A percentile compares a stretch with the other conserved stretches of the same genome.
Evolutionary conservation across 495 filamentous ascomycete genomes (phyloP).

Genomic region (Daldinia childiae): DNA sequence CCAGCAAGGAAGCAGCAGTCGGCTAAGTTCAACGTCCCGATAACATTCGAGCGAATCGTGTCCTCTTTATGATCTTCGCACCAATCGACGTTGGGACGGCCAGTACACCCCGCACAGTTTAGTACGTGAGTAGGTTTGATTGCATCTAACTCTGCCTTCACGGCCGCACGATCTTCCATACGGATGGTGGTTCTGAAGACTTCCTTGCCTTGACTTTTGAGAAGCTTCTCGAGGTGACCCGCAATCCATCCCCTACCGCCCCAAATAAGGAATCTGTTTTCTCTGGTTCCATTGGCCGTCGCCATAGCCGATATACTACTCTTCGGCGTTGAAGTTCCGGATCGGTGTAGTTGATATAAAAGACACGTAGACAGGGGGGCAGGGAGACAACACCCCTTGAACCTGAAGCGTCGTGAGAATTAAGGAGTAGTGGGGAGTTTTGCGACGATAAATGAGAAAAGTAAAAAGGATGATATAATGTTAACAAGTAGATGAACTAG

Average conservation of each 20-base stretch:
- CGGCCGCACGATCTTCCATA: constrained; percentile 68
- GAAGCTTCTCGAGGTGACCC: constrained; percentile 68
- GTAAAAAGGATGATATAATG: background rate
- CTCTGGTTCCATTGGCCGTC: constrained; percentile 37
- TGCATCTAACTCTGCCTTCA: constrained; percentile 63
- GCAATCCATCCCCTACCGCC: constrained; percentile 71
- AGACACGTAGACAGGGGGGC: constrained; percentile 1
- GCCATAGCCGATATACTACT: constrained; percentile 33
- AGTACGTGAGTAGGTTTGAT: constrained; percentile 70
- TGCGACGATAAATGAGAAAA: background rate
- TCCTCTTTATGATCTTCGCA: constrained; percentile 73
- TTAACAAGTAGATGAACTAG: background rate
- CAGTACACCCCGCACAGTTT: constrained; percentile 72
- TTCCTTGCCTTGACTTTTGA: constrained; percentile 69
- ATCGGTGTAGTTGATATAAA: background rate
- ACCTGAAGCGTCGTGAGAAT: background rate
- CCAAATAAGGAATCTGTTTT: constrained; percentile 66
- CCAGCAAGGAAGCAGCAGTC: constrained; percentile 65
- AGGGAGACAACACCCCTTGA: background rate
- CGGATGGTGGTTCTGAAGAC: constrained; percentile 65
- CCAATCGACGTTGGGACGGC: constrained; percentile 75
- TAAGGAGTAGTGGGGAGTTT: background rate
- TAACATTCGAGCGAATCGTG: constrained; percentile 70
- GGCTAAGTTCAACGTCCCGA: constrained; percentile 69
- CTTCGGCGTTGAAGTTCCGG: constrained; percentile 1